Conservation (phyloP, 805 yeast genomes). For the Pichia insulana region DNA sequence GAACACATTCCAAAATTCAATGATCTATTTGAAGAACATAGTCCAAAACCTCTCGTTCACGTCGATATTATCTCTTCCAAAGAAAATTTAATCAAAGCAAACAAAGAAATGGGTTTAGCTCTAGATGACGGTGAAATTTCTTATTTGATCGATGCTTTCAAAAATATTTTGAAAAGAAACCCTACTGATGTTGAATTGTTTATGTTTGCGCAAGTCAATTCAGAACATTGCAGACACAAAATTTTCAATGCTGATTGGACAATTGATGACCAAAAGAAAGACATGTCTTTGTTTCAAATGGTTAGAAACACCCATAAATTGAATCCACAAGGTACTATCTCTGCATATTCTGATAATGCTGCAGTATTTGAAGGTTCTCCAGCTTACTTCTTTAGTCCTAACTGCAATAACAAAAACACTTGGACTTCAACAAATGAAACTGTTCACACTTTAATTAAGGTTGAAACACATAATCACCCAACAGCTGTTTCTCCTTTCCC, state of each 20-base stretch:
- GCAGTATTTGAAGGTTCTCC: conserved; percentile 86
- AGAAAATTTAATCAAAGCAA: conserved; percentile 63
- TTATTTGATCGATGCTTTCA: conserved; percentile 78
- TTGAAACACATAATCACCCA: conserved; percentile 98
- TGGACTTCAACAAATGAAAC: conserved; percentile 72
- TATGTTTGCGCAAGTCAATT: conserved; percentile 99
- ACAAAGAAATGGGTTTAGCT: conserved; percentile 84
- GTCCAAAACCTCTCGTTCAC: conserved; percentile 74
- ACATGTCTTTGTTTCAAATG: conserved; percentile 80
- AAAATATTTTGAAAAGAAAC: conserved; percentile 64
- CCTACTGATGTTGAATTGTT: conserved; percentile 97
- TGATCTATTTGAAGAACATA: conserved; percentile 69
- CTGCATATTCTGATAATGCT: conserved; percentile 96
- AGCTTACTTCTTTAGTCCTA: conserved; percentile 74
- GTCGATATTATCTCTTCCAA: conserved; percentile 53
- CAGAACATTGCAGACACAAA: conserved; percentile 98
- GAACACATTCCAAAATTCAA: conserved; percentile 53
- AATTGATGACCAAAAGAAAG: conserved; percentile 73
- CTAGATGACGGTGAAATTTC: conserved; percentile 89
- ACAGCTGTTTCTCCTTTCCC: conserved; percentile 99
- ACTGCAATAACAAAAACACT: conserved; percentile 47
- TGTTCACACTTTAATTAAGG: conserved; percentile 87
- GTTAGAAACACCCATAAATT: conserved; percentile 85
- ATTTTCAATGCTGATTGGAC: conserved; percentile 98
- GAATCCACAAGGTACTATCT: conserved; percentile 73